phyloP scores from a whole-genome alignment of 371 early-diverging fungal genomes.

The Amoeboaphelidium occidentale region DNA sequence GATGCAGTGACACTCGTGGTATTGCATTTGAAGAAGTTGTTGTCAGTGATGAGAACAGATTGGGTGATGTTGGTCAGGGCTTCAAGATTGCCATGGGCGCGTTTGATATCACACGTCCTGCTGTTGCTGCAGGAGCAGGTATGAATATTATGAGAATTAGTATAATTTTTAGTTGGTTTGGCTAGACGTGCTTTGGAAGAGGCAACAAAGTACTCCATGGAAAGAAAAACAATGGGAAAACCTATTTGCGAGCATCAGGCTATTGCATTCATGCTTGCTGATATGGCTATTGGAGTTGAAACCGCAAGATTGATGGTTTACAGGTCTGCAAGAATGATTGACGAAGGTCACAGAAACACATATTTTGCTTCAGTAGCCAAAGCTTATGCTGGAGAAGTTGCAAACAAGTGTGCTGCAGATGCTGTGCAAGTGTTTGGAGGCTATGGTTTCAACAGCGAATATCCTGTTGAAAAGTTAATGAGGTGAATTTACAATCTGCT shows the following conservation, averaged over 20 bases:
- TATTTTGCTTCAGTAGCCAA: constrained; percentile 88
- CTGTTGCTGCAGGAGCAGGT: constrained; percentile 74
- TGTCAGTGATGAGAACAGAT: constrained; percentile 51
- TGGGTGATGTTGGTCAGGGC: constrained; percentile 48
- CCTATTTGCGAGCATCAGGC: constrained; percentile 75
- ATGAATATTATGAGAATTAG: too few relatives aligned
- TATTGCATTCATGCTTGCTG: constrained; percentile 82
- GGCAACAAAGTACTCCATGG: constrained; percentile 59
- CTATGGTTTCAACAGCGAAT: constrained; percentile 64
- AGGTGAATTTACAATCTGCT: constrained; percentile 23
- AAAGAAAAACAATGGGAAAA: constrained; percentile 89
- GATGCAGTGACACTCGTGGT: constrained; percentile 77
- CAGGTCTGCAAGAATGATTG: constrained; percentile 58
- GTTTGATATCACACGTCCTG: constrained; percentile 80
- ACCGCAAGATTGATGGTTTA: constrained; percentile 67
- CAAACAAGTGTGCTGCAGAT: constrained; percentile 80
- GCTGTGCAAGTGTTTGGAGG: constrained; percentile 94
- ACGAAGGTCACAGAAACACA: constrained; percentile 63
- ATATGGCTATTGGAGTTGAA: constrained; percentile 77
- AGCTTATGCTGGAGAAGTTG: constrained; percentile 66
- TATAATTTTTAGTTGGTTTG: too few relatives aligned
- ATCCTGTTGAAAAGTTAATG: constrained; percentile 11
- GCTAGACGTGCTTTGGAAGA: constrained; percentile 86
- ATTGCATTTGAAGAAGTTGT: constrained; percentile 86
- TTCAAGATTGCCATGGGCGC: constrained; percentile 95